A percentile compares a stretch with the other conserved stretches of the same genome.
phyloP scores from a whole-genome alignment of 1,139 yeast species.

The Nakaseomyces bracarensis region DNA sequence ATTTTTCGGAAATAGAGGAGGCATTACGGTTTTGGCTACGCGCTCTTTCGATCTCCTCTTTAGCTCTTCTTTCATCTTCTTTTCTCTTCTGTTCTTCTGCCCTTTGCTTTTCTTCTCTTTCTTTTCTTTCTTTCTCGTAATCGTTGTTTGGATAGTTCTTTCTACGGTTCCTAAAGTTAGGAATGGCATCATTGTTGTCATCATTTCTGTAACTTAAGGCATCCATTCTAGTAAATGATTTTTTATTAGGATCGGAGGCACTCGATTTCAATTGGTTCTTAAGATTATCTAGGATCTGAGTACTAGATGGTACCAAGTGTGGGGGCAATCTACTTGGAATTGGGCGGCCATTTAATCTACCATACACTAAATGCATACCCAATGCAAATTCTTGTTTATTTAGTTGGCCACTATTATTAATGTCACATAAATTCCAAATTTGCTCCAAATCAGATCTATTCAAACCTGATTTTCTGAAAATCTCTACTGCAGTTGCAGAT shows the following conservation, averaged over 20 bases:
- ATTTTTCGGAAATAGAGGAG: too few relatives aligned
- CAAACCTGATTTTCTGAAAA: conserved; percentile 86
- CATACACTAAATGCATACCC: conserved; percentile 75
- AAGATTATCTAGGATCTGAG: conserved; percentile 48
- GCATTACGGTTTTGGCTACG: conserved; percentile 12
- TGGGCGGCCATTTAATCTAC: conserved; percentile 64
- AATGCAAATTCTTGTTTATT: conserved; percentile 74
- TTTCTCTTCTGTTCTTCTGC: conserved; percentile 29
- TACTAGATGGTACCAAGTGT: conserved; percentile 73
- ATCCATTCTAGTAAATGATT: conserved; percentile 20
- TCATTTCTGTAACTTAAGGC: conserved; percentile 33
- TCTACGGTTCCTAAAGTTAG: conserved; percentile 32
- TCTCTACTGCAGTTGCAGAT: conserved; percentile 76
- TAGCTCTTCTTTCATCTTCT: conserved; percentile 4
- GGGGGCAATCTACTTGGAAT: conserved; percentile 68
- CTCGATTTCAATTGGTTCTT: conserved; percentile 50
- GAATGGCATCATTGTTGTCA: conserved; percentile 37
- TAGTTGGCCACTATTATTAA: conserved; percentile 61
- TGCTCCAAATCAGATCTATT: conserved; percentile 76
- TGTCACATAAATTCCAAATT: conserved; percentile 79
- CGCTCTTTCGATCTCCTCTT: conserved; percentile 8
- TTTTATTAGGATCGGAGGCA: conserved; percentile 11
- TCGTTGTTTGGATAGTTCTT: conserved; percentile 18
- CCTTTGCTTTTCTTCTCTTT: conserved; percentile 15
- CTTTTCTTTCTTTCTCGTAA: conserved; percentile 5